Evolutionary conservation across 768 basidiomycete genomes (phyloP).

Genomic region (Dioszegia hungarica): DNA sequence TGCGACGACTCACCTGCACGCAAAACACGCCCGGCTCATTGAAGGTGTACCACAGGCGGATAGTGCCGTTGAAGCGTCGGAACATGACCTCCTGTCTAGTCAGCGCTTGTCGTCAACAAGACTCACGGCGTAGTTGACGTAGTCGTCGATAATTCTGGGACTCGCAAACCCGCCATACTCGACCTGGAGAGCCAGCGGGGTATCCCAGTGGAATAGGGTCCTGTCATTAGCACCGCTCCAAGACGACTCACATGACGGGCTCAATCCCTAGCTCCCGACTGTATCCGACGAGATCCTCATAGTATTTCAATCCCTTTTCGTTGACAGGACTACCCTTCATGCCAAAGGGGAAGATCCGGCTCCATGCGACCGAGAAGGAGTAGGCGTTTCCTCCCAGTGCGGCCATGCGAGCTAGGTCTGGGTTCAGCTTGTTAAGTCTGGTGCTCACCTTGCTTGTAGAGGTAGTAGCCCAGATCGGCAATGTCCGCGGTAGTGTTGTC

Average conservation of each 20-base stretch:
- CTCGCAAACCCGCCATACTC: constrained; percentile 19
- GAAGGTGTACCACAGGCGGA: constrained; percentile 33
- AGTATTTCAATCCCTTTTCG: constrained; percentile 53
- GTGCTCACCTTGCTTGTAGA: constrained; percentile 56
- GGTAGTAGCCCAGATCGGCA: constrained; percentile 56
- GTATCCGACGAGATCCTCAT: constrained; percentile 45
- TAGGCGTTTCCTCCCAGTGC: constrained; percentile 57
- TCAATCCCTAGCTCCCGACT: constrained; percentile 11
- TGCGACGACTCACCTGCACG: constrained; percentile 8
- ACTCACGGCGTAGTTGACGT: constrained; percentile 21
- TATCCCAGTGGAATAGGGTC: constrained; percentile 53
- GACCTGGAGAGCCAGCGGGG: constrained; percentile 10
- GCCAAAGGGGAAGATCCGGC: constrained; percentile 56
- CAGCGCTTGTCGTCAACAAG: too few relatives aligned
- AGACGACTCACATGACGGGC: constrained; percentile 42
- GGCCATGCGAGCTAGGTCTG: constrained; percentile 51
- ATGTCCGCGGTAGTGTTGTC: constrained; percentile 22
- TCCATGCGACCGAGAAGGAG: constrained; percentile 58
- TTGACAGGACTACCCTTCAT: constrained; percentile 56
- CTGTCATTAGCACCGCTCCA: neutral
- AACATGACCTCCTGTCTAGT: constrained; percentile 33
- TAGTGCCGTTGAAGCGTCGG: constrained; percentile 21
- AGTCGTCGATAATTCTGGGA: constrained; percentile 25
- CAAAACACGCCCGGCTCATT: constrained; percentile 25
- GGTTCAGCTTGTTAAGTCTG: neutral